phyloP scores from a whole-genome alignment of 768 basidiomycete genomes.

The Phanerochaete carnosa region DNA sequence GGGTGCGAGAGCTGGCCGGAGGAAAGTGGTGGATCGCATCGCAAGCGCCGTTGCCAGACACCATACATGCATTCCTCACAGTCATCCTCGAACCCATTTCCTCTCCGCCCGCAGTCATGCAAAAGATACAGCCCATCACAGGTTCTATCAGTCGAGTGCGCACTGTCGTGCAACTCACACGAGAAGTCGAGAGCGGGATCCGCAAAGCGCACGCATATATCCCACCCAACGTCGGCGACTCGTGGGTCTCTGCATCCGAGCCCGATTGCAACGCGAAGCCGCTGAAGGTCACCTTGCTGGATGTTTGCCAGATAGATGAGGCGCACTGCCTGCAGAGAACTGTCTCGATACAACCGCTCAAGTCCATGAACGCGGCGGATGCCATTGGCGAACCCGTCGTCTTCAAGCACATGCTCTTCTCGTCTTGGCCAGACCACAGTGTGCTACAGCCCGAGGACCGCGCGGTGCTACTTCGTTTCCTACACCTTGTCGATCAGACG shows the following conservation, averaged over 20 bases:
- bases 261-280: constrained; percentile 35
- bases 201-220: constrained; percentile 81
- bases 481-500: constrained; percentile 57
- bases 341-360: constrained; percentile 47
- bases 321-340: constrained; percentile 65
- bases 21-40: constrained; percentile 83
- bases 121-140: background rate
- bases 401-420: constrained; percentile 72
- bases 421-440: constrained; percentile 83
- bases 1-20: constrained; percentile 75
- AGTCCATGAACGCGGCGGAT: constrained; percentile 12
- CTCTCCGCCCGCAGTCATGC: constrained; percentile 19
- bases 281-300: constrained; percentile 57
- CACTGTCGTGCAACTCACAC: constrained; percentile 82
- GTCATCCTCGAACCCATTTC: constrained; percentile 51
- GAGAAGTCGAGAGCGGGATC: constrained; percentile 61
- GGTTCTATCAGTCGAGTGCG: constrained; percentile 45
- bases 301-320: constrained; percentile 42
- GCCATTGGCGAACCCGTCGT: constrained; percentile 33
- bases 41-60: constrained; percentile 72
- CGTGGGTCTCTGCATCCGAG: constrained; percentile 43
- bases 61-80: constrained; percentile 75
- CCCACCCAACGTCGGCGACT: constrained; percentile 53
- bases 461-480: constrained; percentile 56
- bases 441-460: constrained; percentile 65